Evolutionary conservation across 208 protist genomes (phyloP).

Genomic region (Endotrypanum monterogeii): DNA sequence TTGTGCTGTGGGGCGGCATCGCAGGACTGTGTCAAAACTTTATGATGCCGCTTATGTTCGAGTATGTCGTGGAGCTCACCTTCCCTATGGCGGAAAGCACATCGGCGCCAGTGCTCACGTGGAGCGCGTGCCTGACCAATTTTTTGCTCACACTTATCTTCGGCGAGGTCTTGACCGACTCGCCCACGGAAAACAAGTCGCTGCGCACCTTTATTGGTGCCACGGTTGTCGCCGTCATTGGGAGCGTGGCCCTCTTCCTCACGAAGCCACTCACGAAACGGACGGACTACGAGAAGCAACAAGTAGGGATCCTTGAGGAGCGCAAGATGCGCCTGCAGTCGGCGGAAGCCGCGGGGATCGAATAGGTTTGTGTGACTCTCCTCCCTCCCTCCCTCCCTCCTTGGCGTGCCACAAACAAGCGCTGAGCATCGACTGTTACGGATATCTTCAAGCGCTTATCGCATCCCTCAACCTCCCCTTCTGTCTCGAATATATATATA

Average conservation of each 20-base stretch:
- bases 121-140: slow-evolving; percentile 67
- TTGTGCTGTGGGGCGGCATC: slow-evolving; percentile 64
- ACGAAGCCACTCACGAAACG: slow-evolving; percentile 49
- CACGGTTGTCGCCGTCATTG: slow-evolving; percentile 58
- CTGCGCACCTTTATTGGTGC: slow-evolving; percentile 63
- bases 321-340: slow-evolving; percentile 20
- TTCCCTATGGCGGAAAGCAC: slow-evolving; percentile 77
- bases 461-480: background rate
- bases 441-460: background rate
- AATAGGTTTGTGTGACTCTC: background rate
- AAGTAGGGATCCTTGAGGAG: slow-evolving; percentile 27
- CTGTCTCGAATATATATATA: background rate
- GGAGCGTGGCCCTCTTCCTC: slow-evolving; percentile 42
- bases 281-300: slow-evolving; percentile 50
- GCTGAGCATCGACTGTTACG: background rate
- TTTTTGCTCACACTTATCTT: slow-evolving; percentile 64
- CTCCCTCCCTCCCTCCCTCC: background rate
- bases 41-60: slow-evolving; percentile 84
- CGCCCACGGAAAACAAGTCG: slow-evolving; percentile 38
- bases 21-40: slow-evolving; percentile 77
- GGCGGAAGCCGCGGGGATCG: background rate
- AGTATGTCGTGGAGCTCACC: slow-evolving; percentile 83
- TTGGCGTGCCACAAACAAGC: background rate
- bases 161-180: slow-evolving; percentile 58
- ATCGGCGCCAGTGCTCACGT: slow-evolving; percentile 68